Evolutionary conservation across 306 rosid genomes (phyloP).

Genomic region (Acacia crassicarpa): DNA sequence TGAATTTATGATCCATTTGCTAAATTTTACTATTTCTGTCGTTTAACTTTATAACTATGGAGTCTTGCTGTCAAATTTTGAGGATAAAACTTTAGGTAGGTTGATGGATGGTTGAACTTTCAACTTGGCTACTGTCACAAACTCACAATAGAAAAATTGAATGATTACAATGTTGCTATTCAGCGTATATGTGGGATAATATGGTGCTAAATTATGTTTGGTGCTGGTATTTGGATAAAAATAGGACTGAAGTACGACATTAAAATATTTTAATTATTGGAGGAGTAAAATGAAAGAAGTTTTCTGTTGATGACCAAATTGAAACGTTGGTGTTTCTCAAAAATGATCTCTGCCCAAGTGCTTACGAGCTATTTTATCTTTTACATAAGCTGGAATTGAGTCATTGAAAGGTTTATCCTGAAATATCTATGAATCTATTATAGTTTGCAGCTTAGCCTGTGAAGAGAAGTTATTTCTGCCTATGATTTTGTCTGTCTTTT

Average conservation of each 20-base stretch:
- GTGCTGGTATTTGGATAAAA: not conserved
- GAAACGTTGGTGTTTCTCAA: not conserved
- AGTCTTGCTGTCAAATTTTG: not conserved
- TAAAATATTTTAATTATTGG: not conserved
- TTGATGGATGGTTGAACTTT: not conserved
- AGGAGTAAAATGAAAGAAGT: not conserved
- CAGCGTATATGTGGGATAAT: not conserved
- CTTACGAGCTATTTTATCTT: not conserved
- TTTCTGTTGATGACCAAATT: not conserved
- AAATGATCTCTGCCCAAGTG: conserved; percentile 3
- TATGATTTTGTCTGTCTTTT: not conserved
- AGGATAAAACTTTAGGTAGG: not conserved
- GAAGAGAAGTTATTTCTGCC: not conserved
- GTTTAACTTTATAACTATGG: not conserved
- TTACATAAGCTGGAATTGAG: not conserved
- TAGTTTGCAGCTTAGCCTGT: not conserved
- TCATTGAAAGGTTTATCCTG: not conserved
- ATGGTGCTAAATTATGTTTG: not conserved
- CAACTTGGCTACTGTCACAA: not conserved
- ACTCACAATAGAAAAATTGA: not conserved
- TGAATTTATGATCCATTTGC: not conserved
- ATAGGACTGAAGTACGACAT: not conserved
- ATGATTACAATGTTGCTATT: not conserved
- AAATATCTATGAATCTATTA: not conserved
- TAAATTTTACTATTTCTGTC: not conserved